Evolutionary conservation across 2,329 filamentous ascomycete genomes (phyloP), one percentile per base, ranked within the genome.

Genomic region (Fonsecaea pugnacius): DNA sequence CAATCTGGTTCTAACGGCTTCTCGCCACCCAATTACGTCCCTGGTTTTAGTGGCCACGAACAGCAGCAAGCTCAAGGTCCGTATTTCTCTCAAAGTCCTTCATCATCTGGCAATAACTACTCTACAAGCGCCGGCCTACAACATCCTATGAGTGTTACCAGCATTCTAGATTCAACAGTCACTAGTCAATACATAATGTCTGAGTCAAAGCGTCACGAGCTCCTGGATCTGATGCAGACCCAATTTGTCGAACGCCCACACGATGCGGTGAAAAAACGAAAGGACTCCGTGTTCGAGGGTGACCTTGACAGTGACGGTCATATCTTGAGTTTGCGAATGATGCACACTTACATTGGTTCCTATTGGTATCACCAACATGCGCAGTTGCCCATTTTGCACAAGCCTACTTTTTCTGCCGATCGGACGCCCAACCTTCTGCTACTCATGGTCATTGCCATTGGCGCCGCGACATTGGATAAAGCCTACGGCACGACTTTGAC

Each of bases 361-460:
- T 99, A 96, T 76, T 99, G 95, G 95, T 84, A 90, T 59, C 90
- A 97, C 75, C 96, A 97, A 73, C 96, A 95, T 75, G 90, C 93
- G 60, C 95, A 98, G 75, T 84, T 98, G 68, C 95, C 95, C 1
- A 96, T 99, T 65, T 82, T 98, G 54, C 95, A 99, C 77, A 92
- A 93, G 73, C 92, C 95, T 3, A 97, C 94, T 0, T 99, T 98
- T 76, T 90, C 88, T 4, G 89, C 94, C 0, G 91, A 96, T 73
- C 90, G 88, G 67, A 95, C 91, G 27, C 92, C 92, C 0, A 93
- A 92, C 70, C 80, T 96, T 21, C 82, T 98, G 7, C 80, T 99
- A 16, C 84, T 98, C 38, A 88, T 91, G 9, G 92, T 98, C 77
- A 96, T 98, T 83, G 89, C 91, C 6, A 92, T 98, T 66, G 95